Percentiles rank a stretch among this genome's conserved stretches.
Evolutionary conservation across 768 basidiomycete genomes (phyloP).

Genomic region (Amanita pallidorosea): DNA sequence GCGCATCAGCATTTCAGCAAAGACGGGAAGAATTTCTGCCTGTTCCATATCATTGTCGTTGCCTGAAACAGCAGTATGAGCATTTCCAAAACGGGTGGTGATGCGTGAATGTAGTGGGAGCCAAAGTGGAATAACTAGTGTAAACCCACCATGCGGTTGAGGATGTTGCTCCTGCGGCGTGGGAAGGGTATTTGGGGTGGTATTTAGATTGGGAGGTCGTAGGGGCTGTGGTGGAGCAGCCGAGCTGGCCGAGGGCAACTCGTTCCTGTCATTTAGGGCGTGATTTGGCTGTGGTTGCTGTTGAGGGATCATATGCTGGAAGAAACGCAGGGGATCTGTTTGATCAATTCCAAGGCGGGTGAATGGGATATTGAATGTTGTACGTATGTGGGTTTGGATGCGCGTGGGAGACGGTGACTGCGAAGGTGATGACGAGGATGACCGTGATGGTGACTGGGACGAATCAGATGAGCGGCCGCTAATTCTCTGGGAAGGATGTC

Average conservation of each 20-base stretch:
- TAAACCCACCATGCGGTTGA: conserved; percentile 4
- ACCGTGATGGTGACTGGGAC: conserved; percentile 8
- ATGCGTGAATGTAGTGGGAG: neutral
- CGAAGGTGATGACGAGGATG: conserved; percentile 8
- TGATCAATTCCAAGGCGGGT: conserved; percentile 6
- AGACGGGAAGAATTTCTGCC: neutral
- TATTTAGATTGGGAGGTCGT: neutral
- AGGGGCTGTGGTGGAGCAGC: neutral
- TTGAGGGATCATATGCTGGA: conserved; percentile 9
- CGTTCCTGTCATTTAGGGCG: neutral
- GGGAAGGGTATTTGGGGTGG: neutral
- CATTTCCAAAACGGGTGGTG: neutral
- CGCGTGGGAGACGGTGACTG: conserved; percentile 6
- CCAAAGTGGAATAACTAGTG: neutral
- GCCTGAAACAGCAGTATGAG: conserved; percentile 4
- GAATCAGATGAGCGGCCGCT: conserved; percentile 13
- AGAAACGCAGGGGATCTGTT: conserved; percentile 10
- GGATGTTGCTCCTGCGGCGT: neutral
- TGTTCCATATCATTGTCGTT: neutral
- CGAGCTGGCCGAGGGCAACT: neutral
- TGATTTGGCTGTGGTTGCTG: neutral
- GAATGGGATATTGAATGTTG: conserved; percentile 6
- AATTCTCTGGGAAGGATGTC: conserved; percentile 54
- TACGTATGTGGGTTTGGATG: conserved; percentile 5
- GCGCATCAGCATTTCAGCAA: conserved; percentile 10